A percentile compares a stretch with the other conserved stretches of the same genome.
phyloP scores from a whole-genome alignment of 306 rosid species.

The Alnus glutinosa region DNA sequence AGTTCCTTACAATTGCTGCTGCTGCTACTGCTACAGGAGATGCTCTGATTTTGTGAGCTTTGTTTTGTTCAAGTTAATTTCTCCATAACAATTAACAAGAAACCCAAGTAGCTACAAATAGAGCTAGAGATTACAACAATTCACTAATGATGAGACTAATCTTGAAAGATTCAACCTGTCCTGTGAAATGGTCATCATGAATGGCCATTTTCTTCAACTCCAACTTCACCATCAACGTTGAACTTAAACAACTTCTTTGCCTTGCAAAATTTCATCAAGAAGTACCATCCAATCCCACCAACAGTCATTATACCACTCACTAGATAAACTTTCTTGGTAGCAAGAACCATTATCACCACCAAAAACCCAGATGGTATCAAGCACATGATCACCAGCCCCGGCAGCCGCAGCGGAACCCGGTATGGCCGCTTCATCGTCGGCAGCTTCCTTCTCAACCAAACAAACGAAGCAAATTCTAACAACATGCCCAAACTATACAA shows the following conservation, averaged over 20 bases:
- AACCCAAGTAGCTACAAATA: neutral
- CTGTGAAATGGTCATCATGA: neutral
- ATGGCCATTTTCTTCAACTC: neutral
- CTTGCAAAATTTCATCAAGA: slow-evolving; percentile 38
- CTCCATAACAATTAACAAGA: too few species aligned
- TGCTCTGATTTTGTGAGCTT: too few species aligned
- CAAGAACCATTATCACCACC: slow-evolving; percentile 43
- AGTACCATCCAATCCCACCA: slow-evolving; percentile 46
- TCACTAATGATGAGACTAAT: too few species aligned
- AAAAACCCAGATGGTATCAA: slow-evolving; percentile 53
- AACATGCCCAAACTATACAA: slow-evolving; percentile 64
- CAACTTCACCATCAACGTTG: slow-evolving; percentile 2
- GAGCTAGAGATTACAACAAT: neutral
- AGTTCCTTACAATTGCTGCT: too few species aligned
- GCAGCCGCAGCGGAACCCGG: slow-evolving; percentile 46
- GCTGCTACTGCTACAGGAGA: too few species aligned
- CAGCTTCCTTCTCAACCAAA: slow-evolving; percentile 55
- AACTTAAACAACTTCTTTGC: slow-evolving; percentile 6
- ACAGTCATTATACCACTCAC: slow-evolving; percentile 47
- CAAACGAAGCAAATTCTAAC: slow-evolving; percentile 55
- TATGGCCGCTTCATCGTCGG: slow-evolving; percentile 45
- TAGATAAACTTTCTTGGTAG: slow-evolving; percentile 46
- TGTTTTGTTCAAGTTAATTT: too few species aligned
- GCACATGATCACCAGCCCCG: slow-evolving; percentile 42
- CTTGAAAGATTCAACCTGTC: neutral